Percentiles rank a stretch among this genome's conserved stretches.
Evolutionary conservation across 2,329 filamentous ascomycete species (phyloP).

Genomic region (Periconia sp.): DNA sequence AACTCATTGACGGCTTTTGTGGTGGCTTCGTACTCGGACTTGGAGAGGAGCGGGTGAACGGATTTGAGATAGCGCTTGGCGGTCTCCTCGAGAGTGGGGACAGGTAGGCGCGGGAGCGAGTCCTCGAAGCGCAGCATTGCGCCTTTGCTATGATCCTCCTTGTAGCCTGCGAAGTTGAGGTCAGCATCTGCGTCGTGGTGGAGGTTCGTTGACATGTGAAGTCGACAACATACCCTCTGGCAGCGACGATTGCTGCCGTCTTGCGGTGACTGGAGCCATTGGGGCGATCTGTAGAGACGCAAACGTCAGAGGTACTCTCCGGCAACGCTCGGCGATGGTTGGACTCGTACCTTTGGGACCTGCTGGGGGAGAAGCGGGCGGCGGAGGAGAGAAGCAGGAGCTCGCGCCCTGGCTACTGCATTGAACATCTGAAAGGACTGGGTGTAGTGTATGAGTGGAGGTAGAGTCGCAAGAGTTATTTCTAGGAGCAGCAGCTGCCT

Average conservation of each 20-base stretch:
- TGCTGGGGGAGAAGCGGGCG: constrained; percentile 34
- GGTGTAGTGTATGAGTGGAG: constrained; percentile 8
- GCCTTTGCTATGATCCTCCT: constrained; percentile 79
- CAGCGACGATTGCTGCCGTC: constrained; percentile 53
- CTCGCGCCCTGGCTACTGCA: constrained; percentile 48
- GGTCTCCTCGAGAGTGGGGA: constrained; percentile 83
- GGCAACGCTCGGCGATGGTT: not conserved
- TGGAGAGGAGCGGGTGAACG: constrained; percentile 74
- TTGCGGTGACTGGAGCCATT: constrained; percentile 39
- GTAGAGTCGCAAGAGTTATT: constrained; percentile 16
- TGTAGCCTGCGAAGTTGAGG: constrained; percentile 65
- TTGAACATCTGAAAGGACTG: constrained; percentile 44
- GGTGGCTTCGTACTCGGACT: constrained; percentile 72
- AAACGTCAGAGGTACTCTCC: not conserved
- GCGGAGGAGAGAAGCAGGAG: constrained; percentile 45
- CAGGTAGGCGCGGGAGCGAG: constrained; percentile 79
- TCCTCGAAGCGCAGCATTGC: constrained; percentile 85
- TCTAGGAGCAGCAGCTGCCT: no score
- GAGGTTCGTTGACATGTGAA: constrained; percentile 19
- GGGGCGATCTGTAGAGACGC: constrained; percentile 30
- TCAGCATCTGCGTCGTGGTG: not conserved
- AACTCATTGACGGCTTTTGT: constrained; percentile 89
- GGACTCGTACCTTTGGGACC: constrained; percentile 36
- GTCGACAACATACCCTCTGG: constrained; percentile 49
- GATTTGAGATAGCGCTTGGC: constrained; percentile 80